Conservation (phyloP, 176 grass and related monocot species). For the Echinochloa phyllopogon region DNA sequence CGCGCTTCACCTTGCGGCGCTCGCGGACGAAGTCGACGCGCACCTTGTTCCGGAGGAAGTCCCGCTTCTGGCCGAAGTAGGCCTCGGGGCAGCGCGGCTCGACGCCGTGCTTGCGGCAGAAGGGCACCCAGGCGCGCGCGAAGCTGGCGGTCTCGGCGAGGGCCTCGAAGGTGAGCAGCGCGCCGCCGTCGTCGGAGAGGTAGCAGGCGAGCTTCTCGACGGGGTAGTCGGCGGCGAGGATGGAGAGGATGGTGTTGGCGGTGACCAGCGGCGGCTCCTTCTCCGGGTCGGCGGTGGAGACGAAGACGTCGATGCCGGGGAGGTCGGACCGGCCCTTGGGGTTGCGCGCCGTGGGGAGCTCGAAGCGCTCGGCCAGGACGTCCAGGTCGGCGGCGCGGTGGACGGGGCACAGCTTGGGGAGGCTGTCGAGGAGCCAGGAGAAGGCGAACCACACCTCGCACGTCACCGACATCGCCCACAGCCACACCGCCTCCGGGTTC, state of each 20-base stretch:
- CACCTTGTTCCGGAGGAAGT: slow-evolving; percentile 87
- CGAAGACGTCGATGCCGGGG: slow-evolving; percentile 81
- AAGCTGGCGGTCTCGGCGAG: slow-evolving; percentile 87
- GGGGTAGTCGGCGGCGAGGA: slow-evolving; percentile 88
- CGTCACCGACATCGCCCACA: slow-evolving; percentile 79
- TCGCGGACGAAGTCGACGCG: slow-evolving; percentile 79
- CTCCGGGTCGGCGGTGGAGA: slow-evolving; percentile 90
- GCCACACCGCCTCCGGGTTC: slow-evolving; percentile 78
- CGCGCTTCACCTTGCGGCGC: slow-evolving; percentile 84
- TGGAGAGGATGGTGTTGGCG: slow-evolving; percentile 92
- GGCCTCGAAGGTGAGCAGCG: slow-evolving; percentile 90
- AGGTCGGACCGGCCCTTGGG: slow-evolving; percentile 92
- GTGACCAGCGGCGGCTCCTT: slow-evolving; percentile 94
- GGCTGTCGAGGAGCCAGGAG: slow-evolving; percentile 95
- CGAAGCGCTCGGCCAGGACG: slow-evolving; percentile 75
- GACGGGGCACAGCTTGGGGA: slow-evolving; percentile 84
- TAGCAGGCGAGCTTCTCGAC: slow-evolving; percentile 97
- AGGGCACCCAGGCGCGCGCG: slow-evolving; percentile 75
- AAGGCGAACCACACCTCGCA: slow-evolving; percentile 97
- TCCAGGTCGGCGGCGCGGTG: slow-evolving; percentile 76
- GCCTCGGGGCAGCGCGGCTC: slow-evolving; percentile 83
- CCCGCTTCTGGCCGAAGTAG: slow-evolving; percentile 76
- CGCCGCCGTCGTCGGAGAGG: slow-evolving; percentile 86
- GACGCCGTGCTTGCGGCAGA: slow-evolving; percentile 89
- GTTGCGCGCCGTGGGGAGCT: slow-evolving; percentile 71